Base-by-base conservation (phyloP, 306 rosid species). In the Calophaca sinica region DNA sequence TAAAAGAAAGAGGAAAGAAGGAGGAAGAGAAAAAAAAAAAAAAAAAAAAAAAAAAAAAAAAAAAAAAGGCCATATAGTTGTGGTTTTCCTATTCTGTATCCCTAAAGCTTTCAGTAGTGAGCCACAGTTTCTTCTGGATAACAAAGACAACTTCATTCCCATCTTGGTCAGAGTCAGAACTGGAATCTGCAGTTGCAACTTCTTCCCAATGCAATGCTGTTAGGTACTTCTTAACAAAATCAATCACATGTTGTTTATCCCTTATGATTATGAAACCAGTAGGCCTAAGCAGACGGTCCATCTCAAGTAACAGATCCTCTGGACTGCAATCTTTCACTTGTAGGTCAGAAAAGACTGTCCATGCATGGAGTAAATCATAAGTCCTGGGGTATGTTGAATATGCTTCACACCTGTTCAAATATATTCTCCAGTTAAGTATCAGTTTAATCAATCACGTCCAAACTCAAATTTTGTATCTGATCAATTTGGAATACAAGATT, bases 341-440 rank as follows among this genome's bases (percentile, higher is more conserved):
- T 8, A 92, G 48, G 81, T 92, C 92, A 10, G 96, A 94, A 75
- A 92, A 79, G 29, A 94, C 83, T 1, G 70, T 84, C 96, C 96
- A 90, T 32, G 96, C 97, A 52, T 92, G 97, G 57, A 90, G 97
- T 53, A 94, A 77, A 84, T 94, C 97, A 15, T 86, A 94, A 1
- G 97, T 94, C 28, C 97, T 79, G 20, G 98, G 97, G 66, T 94
- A 90, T 7, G 96, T 90, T 62, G 97, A 94, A 80, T 72, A 92
- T 60, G 96, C 86, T 84, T 94, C 96, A 48, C 96, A 93, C 96
- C 88, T 89, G 88, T 76, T 15, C 12, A 50, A 65, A 69, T 57
- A 61, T 20, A 67, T 53, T 65, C 26, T 20, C 26, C 26, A 20
- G 26, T 20, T 20, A 38, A 67, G 55, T 58, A 32, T 68, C 38